These are phyloP conservation scores for Conoideocrella luteorostrata DNA, from an alignment of 2,329 filamentous ascomycete species.

Conservation along the genomic window DNA sequence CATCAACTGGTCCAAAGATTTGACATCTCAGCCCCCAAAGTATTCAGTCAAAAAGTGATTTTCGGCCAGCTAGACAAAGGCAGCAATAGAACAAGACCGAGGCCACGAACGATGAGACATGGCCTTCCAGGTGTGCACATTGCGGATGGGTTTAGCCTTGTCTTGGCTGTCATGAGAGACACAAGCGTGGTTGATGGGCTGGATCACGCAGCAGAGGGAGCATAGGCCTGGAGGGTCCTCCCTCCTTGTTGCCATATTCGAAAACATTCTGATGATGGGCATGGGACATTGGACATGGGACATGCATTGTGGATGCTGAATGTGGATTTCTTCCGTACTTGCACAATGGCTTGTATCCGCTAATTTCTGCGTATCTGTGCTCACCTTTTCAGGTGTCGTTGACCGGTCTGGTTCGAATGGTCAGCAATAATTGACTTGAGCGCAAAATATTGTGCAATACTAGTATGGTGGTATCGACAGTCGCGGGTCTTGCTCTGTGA, in stretches of 20 bases:
- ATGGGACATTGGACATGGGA: background rate
- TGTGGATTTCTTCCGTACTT: background rate
- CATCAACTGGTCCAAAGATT: no score
- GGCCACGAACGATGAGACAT: conserved; percentile 2
- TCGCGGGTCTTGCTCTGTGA: no score
- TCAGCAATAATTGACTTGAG: no score
- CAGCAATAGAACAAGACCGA: background rate
- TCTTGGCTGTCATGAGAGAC: conserved; percentile 7
- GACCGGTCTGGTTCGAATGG: no score
- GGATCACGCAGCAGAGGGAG: conserved; percentile 5
- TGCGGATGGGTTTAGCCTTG: background rate
- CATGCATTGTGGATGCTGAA: conserved; percentile 2
- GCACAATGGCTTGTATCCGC: no score
- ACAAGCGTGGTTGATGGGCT: conserved; percentile 1
- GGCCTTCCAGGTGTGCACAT: background rate
- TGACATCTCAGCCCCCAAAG: no score
- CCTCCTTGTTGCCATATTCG: background rate
- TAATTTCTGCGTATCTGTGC: background rate
- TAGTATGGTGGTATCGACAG: no score
- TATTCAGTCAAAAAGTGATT: no score
- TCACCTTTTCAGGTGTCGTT: background rate
- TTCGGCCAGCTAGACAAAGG: no score
- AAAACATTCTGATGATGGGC: conserved; percentile 1
- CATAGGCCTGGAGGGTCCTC: conserved; percentile 1
- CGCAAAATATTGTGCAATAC: no score